These are phyloP conservation scores for Microsporum ferrugineum DNA, from an alignment of 2,329 filamentous ascomycete genomes.

Conservation along the genomic window DNA sequence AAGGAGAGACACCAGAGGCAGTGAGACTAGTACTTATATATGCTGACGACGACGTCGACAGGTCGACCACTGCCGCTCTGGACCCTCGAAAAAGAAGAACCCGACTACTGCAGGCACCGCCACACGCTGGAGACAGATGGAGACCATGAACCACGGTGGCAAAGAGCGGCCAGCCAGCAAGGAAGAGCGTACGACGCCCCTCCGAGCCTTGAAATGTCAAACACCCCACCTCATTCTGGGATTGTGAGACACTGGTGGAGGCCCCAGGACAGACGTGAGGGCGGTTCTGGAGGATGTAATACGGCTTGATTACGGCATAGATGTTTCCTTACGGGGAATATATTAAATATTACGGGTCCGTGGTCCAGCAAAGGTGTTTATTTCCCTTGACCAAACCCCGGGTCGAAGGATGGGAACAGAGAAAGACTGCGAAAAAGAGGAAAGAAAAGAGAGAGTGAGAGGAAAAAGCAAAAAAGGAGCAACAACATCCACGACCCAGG, in stretches of 20 bases:
- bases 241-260: slow-evolving; percentile 3
- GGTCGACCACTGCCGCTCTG: no score
- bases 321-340: neutral
- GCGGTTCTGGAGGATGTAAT: neutral
- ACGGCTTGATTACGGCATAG: neutral
- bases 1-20: neutral
- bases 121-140: slow-evolving; percentile 1
- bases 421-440: neutral
- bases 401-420: neutral
- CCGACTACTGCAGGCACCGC: neutral
- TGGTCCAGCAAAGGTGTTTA: neutral
- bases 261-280: neutral
- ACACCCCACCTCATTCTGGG: neutral
- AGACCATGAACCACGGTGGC: neutral
- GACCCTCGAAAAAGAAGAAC: no score
- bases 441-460: neutral
- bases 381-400: neutral
- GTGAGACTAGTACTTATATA: no score
- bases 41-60: neutral
- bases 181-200: neutral
- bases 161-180: neutral
- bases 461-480: neutral
- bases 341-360: neutral
- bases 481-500: neutral
- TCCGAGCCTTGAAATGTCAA: neutral